Percentiles rank a stretch among this genome's conserved stretches.
Evolutionary conservation across 2,329 filamentous ascomycete genomes (phyloP).

Genomic region (Pseudogymnoascus sp.): DNA sequence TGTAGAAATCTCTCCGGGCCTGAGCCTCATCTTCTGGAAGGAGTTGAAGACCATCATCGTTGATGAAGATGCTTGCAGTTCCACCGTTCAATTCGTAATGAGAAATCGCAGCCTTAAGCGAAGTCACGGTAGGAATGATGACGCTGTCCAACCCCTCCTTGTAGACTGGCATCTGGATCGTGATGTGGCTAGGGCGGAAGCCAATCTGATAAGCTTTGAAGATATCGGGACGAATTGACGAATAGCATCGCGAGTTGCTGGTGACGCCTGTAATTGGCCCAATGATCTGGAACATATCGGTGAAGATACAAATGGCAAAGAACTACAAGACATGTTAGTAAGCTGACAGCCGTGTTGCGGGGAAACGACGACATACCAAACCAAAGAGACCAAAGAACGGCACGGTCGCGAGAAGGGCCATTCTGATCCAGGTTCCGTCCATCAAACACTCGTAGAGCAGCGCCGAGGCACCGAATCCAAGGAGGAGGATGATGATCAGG

Average conservation of each 20-base stretch:
- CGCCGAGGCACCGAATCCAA: slow-evolving; percentile 29
- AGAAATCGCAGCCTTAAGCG: slow-evolving; percentile 48
- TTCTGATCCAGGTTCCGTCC: slow-evolving; percentile 32
- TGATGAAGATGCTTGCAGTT: slow-evolving; percentile 59
- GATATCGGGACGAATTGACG: slow-evolving; percentile 34
- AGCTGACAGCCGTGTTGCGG: slow-evolving; percentile 21
- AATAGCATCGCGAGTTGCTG: slow-evolving; percentile 39
- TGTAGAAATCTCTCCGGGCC: slow-evolving; percentile 46
- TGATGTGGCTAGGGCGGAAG: slow-evolving; percentile 34
- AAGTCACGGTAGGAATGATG: slow-evolving; percentile 48
- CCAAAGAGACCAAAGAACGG: slow-evolving; percentile 32
- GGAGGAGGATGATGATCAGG: slow-evolving; percentile 32
- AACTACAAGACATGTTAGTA: slow-evolving; percentile 36
- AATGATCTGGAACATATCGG: slow-evolving; percentile 40
- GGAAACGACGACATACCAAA: slow-evolving; percentile 19
- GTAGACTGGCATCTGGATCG: slow-evolving; percentile 41
- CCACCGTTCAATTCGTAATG: slow-evolving; percentile 56
- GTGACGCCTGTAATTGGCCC: slow-evolving; percentile 40
- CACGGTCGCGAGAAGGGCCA: slow-evolving; percentile 31
- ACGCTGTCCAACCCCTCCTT: slow-evolving; percentile 40
- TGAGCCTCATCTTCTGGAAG: slow-evolving; percentile 42
- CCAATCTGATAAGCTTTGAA: slow-evolving; percentile 28
- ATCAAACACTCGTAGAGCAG: slow-evolving; percentile 33
- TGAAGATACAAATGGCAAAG: slow-evolving; percentile 41
- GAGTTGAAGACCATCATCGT: slow-evolving; percentile 61